Evolutionary conservation across 805 yeast genomes (phyloP).

Genomic region (Kodamaea kakaduensis): DNA sequence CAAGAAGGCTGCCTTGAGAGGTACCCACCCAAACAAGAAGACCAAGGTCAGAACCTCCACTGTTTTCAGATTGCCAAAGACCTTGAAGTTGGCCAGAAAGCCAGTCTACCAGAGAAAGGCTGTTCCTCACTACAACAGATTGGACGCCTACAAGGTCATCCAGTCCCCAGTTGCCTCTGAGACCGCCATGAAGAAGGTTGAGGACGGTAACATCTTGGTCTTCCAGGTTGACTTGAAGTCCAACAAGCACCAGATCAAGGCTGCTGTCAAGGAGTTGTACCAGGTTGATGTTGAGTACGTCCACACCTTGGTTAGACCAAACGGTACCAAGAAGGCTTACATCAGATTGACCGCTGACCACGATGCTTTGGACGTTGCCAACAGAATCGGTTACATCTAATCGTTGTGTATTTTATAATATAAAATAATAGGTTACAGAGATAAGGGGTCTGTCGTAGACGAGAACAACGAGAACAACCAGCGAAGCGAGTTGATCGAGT

Average conservation of each 20-base stretch:
- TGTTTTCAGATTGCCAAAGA: slow-evolving; percentile 96
- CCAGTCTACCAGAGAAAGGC: slow-evolving; percentile 95
- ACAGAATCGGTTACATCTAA: slow-evolving; percentile 99
- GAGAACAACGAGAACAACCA: no score
- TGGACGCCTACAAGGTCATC: slow-evolving; percentile 92
- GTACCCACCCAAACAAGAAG: slow-evolving; percentile 87
- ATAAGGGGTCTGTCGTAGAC: no score
- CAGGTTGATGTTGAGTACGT: slow-evolving; percentile 91
- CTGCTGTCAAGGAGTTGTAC: slow-evolving; percentile 97
- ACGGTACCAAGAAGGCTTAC: slow-evolving; percentile 99
- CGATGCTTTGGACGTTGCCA: slow-evolving; percentile 99
- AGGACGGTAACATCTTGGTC: slow-evolving; percentile 98
- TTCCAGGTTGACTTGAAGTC: slow-evolving; percentile 97
- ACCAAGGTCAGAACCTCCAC: slow-evolving; percentile 91
- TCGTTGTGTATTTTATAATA: slow-evolving; percentile 15
- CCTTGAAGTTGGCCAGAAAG: slow-evolving; percentile 86
- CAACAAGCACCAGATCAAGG: slow-evolving; percentile 98
- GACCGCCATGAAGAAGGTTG: slow-evolving; percentile 99
- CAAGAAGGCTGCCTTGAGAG: slow-evolving; percentile 98
- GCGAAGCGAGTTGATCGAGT: no score
- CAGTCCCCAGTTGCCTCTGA: slow-evolving; percentile 95
- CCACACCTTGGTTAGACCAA: slow-evolving; percentile 97
- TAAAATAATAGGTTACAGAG: slow-evolving; percentile 10
- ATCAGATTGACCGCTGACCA: slow-evolving; percentile 97
- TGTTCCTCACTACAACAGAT: slow-evolving; percentile 96